Evolutionary conservation across 2,329 filamentous ascomycete species (phyloP).

Genomic region (Biscogniauxia mediterranea): DNA sequence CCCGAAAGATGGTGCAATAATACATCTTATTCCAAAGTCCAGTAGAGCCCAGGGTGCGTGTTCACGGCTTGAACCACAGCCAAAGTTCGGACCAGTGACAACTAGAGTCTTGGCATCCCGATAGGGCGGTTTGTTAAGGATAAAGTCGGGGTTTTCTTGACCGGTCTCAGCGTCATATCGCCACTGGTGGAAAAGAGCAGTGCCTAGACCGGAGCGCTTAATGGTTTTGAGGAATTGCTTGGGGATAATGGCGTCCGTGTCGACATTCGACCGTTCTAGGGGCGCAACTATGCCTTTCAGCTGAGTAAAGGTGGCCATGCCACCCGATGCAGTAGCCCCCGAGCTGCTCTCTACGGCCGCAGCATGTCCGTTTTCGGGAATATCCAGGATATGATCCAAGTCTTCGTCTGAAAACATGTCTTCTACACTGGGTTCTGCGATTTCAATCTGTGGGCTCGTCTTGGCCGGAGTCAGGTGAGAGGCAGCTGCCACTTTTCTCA

Average conservation of each 20-base stretch:
- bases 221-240: slow-evolving; percentile 99
- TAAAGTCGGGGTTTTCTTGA: slow-evolving; percentile 73
- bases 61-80: slow-evolving; percentile 88
- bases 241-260: slow-evolving; percentile 99
- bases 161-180: slow-evolving; percentile 70
- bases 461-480: slow-evolving; percentile 23
- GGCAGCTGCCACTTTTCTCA: slow-evolving; percentile 72
- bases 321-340: slow-evolving; percentile 50
- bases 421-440: slow-evolving; percentile 54
- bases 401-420: slow-evolving; percentile 49
- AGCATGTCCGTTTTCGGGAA: slow-evolving; percentile 62
- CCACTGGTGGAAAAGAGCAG: slow-evolving; percentile 81
- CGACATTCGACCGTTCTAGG: slow-evolving; percentile 84
- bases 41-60: slow-evolving; percentile 96
- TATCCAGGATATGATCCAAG: slow-evolving; percentile 47
- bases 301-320: slow-evolving; percentile 79
- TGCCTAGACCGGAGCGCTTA: slow-evolving; percentile 91
- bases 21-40: slow-evolving; percentile 92
- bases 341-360: slow-evolving; percentile 61
- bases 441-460: slow-evolving; percentile 58
- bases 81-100: slow-evolving; percentile 90
- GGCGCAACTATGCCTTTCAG: slow-evolving; percentile 87
- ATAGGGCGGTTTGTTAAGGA: slow-evolving; percentile 90
- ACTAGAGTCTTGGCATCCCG: slow-evolving; percentile 84
- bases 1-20: slow-evolving; percentile 78